These are phyloP conservation scores for Eucalyptus marginata DNA, from an alignment of 345 rosid species.

Conservation along the genomic window DNA sequence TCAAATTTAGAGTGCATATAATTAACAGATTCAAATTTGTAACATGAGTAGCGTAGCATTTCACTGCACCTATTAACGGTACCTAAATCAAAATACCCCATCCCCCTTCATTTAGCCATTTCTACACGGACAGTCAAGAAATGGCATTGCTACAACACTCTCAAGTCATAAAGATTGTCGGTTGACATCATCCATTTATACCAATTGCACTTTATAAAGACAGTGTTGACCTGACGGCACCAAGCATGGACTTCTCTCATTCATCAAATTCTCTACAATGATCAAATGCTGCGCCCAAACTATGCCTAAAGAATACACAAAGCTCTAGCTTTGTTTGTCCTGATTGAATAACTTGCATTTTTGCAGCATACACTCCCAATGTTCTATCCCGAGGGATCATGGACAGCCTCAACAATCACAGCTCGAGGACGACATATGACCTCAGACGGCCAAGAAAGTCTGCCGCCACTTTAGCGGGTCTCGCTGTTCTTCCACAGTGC, in stretches of 20 bases:
- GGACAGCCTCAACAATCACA: neutral
- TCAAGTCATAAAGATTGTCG: neutral
- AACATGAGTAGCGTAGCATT: neutral
- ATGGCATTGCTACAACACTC: rapidly evolving
- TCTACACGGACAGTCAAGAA: neutral
- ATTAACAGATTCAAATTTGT: neutral
- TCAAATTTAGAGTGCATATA: neutral
- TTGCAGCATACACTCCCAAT: neutral
- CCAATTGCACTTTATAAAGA: neutral
- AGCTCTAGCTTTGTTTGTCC: neutral
- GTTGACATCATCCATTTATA: neutral
- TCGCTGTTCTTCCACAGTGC: neutral
- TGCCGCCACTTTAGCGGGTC: neutral
- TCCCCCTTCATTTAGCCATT: neutral
- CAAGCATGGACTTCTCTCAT: neutral
- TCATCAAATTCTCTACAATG: neutral
- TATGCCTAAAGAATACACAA: neutral
- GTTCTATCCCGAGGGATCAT: neutral
- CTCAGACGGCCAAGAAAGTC: neutral
- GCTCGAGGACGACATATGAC: neutral
- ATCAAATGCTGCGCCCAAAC: neutral
- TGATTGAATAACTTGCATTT: neutral
- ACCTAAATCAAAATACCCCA: neutral
- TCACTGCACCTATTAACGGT: neutral
- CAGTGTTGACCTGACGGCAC: neutral